A percentile compares a stretch with the other conserved stretches of the same genome.
These are phyloP conservation scores for Papiliotrema nemorosa DNA, from an alignment of 1,284 basidiomycete genomes.

Conservation along the genomic window DNA sequence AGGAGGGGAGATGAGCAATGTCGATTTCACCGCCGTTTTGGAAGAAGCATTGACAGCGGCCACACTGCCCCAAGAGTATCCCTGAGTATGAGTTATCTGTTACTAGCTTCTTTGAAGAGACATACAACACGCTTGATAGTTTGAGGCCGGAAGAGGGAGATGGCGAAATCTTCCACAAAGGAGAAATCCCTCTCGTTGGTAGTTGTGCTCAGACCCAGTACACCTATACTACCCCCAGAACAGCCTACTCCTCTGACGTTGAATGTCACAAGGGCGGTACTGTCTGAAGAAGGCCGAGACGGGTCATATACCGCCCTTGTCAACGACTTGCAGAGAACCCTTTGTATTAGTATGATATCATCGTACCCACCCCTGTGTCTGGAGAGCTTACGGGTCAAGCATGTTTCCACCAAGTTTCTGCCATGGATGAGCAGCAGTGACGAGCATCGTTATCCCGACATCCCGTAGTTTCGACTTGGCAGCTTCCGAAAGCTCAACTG, in stretches of 20 bases:
- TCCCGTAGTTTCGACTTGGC: conserved; percentile 1
- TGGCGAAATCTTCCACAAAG: conserved; percentile 24
- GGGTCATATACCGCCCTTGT: background rate
- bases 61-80: conserved; percentile 42
- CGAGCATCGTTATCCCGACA: conserved; percentile 16
- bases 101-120: background rate
- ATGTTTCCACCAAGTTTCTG: conserved; percentile 39
- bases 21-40: conserved; percentile 8
- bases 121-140: conserved; percentile 22
- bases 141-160: conserved; percentile 13
- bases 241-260: conserved; percentile 40
- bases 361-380: background rate
- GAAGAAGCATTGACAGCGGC: conserved; percentile 19
- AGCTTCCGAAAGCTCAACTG: background rate
- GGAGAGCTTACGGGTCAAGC: conserved; percentile 35
- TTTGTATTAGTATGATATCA: conserved; percentile 6
- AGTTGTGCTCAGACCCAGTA: conserved; percentile 22
- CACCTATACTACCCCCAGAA: conserved; percentile 26
- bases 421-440: conserved; percentile 43
- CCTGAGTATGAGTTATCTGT: conserved; percentile 15
- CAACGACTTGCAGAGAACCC: conserved; percentile 25
- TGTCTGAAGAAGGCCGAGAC: background rate
- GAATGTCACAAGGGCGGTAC: conserved; percentile 32
- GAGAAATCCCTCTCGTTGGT: conserved; percentile 31
- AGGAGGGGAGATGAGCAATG: conserved; percentile 38